phyloP scores from a whole-genome alignment of 192 early-diverging fungal genomes.

The Anaeromyces robustus region DNA sequence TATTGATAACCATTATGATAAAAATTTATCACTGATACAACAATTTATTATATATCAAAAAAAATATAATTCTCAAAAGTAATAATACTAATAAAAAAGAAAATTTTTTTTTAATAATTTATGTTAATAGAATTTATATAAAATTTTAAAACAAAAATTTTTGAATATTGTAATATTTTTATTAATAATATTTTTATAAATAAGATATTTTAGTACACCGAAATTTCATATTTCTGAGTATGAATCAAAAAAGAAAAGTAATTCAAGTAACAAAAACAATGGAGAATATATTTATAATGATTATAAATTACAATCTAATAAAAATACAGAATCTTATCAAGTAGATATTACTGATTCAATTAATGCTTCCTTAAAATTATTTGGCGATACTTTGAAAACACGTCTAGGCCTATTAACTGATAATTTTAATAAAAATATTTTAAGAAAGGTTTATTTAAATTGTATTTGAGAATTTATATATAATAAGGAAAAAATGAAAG shows the following conservation, averaged over 20 bases:
- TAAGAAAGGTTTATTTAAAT: background rate
- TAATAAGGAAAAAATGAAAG: too few species aligned
- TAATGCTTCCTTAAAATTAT: background rate
- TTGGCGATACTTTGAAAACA: background rate
- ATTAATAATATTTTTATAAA: background rate
- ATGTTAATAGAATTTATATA: too few species aligned
- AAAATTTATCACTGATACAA: background rate
- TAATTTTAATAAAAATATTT: background rate
- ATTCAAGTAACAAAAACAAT: background rate
- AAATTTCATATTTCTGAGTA: background rate
- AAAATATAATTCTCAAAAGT: background rate
- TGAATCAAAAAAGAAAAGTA: background rate
- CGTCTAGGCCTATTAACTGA: background rate
- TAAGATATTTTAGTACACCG: background rate
- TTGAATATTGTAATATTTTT: too few species aligned
- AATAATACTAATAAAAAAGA: background rate
- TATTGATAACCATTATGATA: background rate
- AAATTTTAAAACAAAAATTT: too few species aligned
- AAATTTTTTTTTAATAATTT: too few species aligned
- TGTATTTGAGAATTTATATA: too few species aligned
- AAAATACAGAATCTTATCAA: background rate
- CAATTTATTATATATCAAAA: background rate
- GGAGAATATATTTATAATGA: background rate
- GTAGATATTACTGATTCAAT: background rate
- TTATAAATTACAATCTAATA: background rate